Conservation (phyloP, 352 stramenopile species). For the Pythium periplocum region DNA sequence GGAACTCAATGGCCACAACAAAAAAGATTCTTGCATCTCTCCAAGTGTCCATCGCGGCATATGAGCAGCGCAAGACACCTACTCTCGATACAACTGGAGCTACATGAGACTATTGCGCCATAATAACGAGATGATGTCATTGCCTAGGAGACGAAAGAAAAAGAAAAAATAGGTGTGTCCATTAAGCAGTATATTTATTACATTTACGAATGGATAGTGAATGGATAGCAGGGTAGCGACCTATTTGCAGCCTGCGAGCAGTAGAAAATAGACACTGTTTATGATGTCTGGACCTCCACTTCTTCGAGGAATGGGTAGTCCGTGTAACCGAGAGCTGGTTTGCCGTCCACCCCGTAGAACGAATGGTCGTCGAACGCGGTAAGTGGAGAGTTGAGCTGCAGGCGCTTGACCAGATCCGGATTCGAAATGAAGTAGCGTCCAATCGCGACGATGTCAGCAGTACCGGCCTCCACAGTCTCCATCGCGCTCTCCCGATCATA, state of each 20-base stretch:
- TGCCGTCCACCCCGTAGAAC: constrained; percentile 17
- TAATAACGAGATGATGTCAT: too few species aligned
- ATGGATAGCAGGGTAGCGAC: too few species aligned
- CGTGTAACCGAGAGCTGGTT: constrained; percentile 15
- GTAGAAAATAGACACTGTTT: too few species aligned
- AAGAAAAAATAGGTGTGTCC: too few species aligned
- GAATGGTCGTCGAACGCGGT: background rate
- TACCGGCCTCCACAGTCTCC: constrained; percentile 37
- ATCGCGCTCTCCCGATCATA: constrained; percentile 45
- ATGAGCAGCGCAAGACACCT: constrained; percentile 4
- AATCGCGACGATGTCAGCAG: constrained; percentile 58
- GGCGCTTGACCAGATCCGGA: constrained; percentile 57
- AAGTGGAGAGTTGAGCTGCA: constrained; percentile 30
- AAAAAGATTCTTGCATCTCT: constrained; percentile 15
- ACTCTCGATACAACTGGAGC: too few species aligned
- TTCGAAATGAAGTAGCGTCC: constrained; percentile 74
- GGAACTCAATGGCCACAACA: constrained; percentile 15
- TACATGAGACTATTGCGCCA: too few species aligned
- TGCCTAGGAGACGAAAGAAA: too few species aligned
- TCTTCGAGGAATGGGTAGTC: constrained; percentile 18
- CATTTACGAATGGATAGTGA: too few species aligned
- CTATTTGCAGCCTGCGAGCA: too few species aligned
- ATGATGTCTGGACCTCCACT: too few species aligned
- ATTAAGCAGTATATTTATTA: too few species aligned
- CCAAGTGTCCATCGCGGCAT: constrained; percentile 11